A percentile compares a stretch with the other conserved stretches of the same genome.
These are phyloP conservation scores for Exophiala calicioides DNA, from an alignment of 2,329 filamentous ascomycete species.

Conservation along the genomic window DNA sequence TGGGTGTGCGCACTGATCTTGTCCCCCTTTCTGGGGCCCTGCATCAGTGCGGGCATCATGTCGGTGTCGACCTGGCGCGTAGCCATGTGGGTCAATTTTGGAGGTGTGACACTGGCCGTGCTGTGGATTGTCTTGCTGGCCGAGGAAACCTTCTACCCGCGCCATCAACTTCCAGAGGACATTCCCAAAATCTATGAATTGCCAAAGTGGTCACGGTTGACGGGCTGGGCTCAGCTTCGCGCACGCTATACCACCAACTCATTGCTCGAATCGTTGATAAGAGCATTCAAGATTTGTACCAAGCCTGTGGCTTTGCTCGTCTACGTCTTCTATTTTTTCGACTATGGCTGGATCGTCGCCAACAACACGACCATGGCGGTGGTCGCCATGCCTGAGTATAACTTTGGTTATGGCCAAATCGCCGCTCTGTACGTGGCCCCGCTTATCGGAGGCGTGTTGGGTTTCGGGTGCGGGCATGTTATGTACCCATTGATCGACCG, in stretches of 20 bases:
- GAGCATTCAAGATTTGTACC: slow-evolving; percentile 37
- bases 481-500: too few relatives aligned
- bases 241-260: slow-evolving; percentile 32
- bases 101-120: slow-evolving; percentile 23
- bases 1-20: slow-evolving; percentile 39
- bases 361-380: slow-evolving; percentile 59
- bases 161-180: too few relatives aligned
- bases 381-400: slow-evolving; percentile 40
- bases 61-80: slow-evolving; percentile 37
- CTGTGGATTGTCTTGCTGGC: slow-evolving; percentile 36
- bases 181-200: neutral
- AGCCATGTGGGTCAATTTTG: slow-evolving; percentile 38
- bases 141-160: slow-evolving; percentile 42
- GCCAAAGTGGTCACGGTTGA: slow-evolving; percentile 30
- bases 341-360: slow-evolving; percentile 46
- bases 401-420: neutral
- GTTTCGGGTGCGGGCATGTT: too few relatives aligned
- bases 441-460: too few relatives aligned
- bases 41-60: slow-evolving; percentile 38
- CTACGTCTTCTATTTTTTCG: slow-evolving; percentile 40
- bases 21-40: slow-evolving; percentile 25
- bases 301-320: slow-evolving; percentile 40
- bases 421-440: too few relatives aligned
- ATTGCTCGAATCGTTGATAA: slow-evolving; percentile 36
- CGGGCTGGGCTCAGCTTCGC: slow-evolving; percentile 29